These are phyloP conservation scores for Hepatocystis sp. DNA, from an alignment of 169 alveolate species.

Conservation along the genomic window DNA sequence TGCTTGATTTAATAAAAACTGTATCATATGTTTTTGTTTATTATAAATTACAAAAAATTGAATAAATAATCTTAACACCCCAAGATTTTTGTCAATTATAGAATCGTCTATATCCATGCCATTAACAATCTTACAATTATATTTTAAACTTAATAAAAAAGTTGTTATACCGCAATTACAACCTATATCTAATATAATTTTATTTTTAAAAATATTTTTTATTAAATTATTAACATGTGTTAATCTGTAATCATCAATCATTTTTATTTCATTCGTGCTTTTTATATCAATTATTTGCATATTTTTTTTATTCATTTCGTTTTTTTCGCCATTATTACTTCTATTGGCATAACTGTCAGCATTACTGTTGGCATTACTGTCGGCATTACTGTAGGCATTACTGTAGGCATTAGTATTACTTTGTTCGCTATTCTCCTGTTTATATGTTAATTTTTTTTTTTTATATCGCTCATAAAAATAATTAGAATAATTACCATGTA, in stretches of 20 bases:
- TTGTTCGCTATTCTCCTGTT: not conserved
- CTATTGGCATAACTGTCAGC: too few species aligned
- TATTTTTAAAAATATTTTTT: slow-evolving; percentile 26
- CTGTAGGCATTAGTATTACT: not conserved
- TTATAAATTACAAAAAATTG: slow-evolving; percentile 33
- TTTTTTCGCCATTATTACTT: not conserved
- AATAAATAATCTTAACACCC: slow-evolving; percentile 22
- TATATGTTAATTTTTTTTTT: slow-evolving; percentile 9
- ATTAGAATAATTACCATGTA: slow-evolving; percentile 32
- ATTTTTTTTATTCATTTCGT: not conserved
- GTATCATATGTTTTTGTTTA: slow-evolving; percentile 38
- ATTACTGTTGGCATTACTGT: too few species aligned
- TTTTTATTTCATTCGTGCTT: not conserved
- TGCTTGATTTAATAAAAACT: slow-evolving; percentile 12
- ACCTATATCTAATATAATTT: slow-evolving; percentile 49
- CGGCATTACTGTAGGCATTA: not conserved
- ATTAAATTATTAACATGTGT: slow-evolving; percentile 13
- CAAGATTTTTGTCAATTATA: slow-evolving; percentile 29
- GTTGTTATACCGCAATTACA: slow-evolving; percentile 48
- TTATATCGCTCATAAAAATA: slow-evolving; percentile 31
- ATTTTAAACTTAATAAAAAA: slow-evolving; percentile 42
- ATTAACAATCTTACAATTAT: slow-evolving; percentile 39
- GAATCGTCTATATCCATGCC: slow-evolving; percentile 49
- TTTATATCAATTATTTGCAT: not conserved
- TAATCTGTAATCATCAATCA: slow-evolving; percentile 39